phyloP scores from a whole-genome alignment of 1,284 basidiomycete genomes.

The Meira nashicola region DNA sequence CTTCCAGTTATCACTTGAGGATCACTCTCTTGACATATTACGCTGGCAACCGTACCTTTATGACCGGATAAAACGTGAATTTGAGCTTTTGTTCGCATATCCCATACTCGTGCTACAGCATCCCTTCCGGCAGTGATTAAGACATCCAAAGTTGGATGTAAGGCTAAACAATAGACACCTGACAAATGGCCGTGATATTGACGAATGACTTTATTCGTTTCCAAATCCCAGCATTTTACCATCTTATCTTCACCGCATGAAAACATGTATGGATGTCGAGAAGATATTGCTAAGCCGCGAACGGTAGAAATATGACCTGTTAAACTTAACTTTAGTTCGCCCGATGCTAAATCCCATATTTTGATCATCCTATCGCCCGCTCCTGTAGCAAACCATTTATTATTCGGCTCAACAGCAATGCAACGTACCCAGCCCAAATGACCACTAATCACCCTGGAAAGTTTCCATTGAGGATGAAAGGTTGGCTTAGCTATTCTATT shows the following conservation, averaged over 20 bases:
- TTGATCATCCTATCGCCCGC: constrained; percentile 97
- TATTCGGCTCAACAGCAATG: constrained; percentile 91
- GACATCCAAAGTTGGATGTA: constrained; percentile 93
- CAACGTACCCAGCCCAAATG: constrained; percentile 98
- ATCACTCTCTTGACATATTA: constrained; percentile 90
- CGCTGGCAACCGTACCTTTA: constrained; percentile 86
- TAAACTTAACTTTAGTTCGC: constrained; percentile 87
- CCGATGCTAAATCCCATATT: constrained; percentile 97
- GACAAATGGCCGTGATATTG: constrained; percentile 97
- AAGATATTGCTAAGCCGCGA: constrained; percentile 83
- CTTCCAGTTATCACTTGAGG: constrained; percentile 96
- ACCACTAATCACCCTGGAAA: constrained; percentile 91
- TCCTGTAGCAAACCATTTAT: constrained; percentile 97
- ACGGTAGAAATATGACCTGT: constrained; percentile 98
- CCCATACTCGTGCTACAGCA: constrained; percentile 93
- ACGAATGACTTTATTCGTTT: constrained; percentile 96
- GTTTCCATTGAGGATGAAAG: constrained; percentile 90
- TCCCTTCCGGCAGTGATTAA: constrained; percentile 92
- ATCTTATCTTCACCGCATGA: constrained; percentile 98
- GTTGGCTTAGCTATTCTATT: constrained; percentile 84
- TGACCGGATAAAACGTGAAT: constrained; percentile 90
- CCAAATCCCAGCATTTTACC: constrained; percentile 99
- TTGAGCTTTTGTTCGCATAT: constrained; percentile 95
- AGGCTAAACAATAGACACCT: constrained; percentile 71
- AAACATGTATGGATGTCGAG: constrained; percentile 92